Conservation (phyloP, 2,329 filamentous ascomycete genomes). For the Neoascochyta sp. region DNA sequence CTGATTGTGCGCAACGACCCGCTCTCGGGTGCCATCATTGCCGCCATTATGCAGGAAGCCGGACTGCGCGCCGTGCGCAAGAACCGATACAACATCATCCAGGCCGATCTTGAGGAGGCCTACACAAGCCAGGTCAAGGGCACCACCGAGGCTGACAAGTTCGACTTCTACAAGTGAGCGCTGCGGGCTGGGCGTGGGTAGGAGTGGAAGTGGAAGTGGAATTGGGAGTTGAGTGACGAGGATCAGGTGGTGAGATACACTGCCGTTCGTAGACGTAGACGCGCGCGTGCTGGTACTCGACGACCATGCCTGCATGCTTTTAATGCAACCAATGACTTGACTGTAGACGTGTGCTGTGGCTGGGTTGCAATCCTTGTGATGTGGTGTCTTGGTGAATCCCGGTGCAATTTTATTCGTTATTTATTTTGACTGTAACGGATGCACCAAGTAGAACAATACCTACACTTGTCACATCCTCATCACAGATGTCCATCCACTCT, state of each 20-base stretch:
- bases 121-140: conserved; percentile 97
- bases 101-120: conserved; percentile 92
- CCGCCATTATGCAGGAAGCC: conserved; percentile 98
- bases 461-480: no score
- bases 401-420: no score
- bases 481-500: no score
- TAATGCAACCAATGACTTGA: conserved; percentile 10
- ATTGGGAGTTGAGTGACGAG: no score
- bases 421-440: no score
- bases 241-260: no score
- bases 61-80: conserved; percentile 90
- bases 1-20: conserved; percentile 97
- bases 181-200: background rate
- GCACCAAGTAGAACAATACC: no score
- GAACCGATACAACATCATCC: conserved; percentile 99
- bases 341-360: no score
- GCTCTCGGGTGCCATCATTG: conserved; percentile 90
- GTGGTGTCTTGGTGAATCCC: no score
- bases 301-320: conserved; percentile 2
- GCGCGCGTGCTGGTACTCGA: conserved; percentile 2
- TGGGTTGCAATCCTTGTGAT: no score
- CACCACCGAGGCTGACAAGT: conserved; percentile 65
- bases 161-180: conserved; percentile 60
- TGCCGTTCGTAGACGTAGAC: conserved; percentile 17
- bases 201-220: conserved; percentile 3